These are phyloP conservation scores for Nematodospora valgi DNA, from an alignment of 805 yeast species.

Conservation along the genomic window DNA sequence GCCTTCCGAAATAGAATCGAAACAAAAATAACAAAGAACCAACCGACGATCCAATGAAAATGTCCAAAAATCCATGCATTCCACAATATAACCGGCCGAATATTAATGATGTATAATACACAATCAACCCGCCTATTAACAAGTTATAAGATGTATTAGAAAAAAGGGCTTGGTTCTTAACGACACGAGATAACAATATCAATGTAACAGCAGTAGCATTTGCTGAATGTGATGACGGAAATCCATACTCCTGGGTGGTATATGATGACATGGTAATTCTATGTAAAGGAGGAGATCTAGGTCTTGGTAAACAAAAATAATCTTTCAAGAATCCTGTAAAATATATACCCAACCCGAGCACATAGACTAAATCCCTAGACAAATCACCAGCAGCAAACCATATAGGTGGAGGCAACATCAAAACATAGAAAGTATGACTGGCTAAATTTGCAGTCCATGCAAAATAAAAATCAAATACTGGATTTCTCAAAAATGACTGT, in stretches of 20 bases:
- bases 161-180: constrained; percentile 8
- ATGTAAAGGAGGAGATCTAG: constrained; percentile 85
- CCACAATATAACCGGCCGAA: constrained; percentile 91
- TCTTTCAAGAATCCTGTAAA: constrained; percentile 78
- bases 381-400: constrained; percentile 69
- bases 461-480: constrained; percentile 66
- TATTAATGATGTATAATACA: constrained; percentile 64
- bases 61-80: constrained; percentile 91
- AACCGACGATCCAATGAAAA: constrained; percentile 58
- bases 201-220: constrained; percentile 84
- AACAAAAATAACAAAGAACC: constrained; percentile 55
- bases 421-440: constrained; percentile 88
- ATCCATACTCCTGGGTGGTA: constrained; percentile 91
- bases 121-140: constrained; percentile 17
- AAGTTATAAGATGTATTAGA: constrained; percentile 12
- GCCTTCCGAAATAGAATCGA: constrained; percentile 37
- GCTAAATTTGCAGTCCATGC: constrained; percentile 88
- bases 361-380: constrained; percentile 57
- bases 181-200: constrained; percentile 24
- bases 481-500: constrained; percentile 51
- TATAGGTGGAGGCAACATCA: constrained; percentile 78
- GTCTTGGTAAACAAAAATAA: constrained; percentile 85
- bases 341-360: constrained; percentile 69
- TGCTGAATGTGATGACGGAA: constrained; percentile 92
- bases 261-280: constrained; percentile 88